These are phyloP conservation scores for Kwoniella bestiolae DNA, from an alignment of 768 basidiomycete species.

Conservation along the genomic window DNA sequence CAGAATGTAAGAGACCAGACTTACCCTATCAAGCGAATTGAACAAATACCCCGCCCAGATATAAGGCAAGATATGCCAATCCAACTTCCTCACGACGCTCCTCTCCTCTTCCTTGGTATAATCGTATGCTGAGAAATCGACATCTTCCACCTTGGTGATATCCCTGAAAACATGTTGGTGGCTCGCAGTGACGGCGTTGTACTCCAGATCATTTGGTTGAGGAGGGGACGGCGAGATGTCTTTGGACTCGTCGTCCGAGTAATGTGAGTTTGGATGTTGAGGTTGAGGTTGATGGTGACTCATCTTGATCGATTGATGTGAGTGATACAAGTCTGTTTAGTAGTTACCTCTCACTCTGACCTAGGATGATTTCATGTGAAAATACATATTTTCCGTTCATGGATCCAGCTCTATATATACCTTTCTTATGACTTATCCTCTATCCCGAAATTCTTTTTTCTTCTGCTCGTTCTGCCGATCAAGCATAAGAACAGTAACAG, in stretches of 20 bases:
- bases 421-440: too few species aligned
- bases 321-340: too few species aligned
- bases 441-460: too few species aligned
- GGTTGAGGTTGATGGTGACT: background rate
- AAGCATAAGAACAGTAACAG: too few species aligned
- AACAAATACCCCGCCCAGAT: constrained; percentile 32
- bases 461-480: too few species aligned
- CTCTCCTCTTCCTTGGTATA: constrained; percentile 31
- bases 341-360: too few species aligned
- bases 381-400: too few species aligned
- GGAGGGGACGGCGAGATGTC: background rate
- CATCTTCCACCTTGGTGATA: constrained; percentile 25
- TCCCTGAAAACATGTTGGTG: background rate
- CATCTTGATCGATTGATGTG: background rate
- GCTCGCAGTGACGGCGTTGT: background rate
- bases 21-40: constrained; percentile 28
- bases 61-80: constrained; percentile 25
- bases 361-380: too few species aligned
- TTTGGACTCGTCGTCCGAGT: constrained; percentile 1
- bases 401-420: too few species aligned
- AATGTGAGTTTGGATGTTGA: background rate
- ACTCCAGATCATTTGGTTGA: constrained; percentile 1
- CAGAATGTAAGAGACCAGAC: too few species aligned
- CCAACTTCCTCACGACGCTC: constrained; percentile 21
- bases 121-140: constrained; percentile 28